A percentile compares a stretch with the other conserved stretches of the same genome.
Evolutionary conservation across 2,329 filamentous ascomycete species (phyloP).

Genomic region (Scedosporium aurantiacum): DNA sequence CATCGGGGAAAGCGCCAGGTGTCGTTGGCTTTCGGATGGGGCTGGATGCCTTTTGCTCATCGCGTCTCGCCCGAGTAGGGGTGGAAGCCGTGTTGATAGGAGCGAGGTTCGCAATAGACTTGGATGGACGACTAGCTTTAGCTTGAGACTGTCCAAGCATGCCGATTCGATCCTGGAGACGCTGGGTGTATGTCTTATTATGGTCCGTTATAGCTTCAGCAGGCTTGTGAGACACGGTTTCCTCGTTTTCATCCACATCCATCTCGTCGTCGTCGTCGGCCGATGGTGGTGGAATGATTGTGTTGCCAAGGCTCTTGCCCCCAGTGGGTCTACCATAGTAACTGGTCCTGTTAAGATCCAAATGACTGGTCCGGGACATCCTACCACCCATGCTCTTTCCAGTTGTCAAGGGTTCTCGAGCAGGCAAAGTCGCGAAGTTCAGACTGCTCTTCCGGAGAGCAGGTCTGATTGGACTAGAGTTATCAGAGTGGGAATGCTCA

Average conservation of each 20-base stretch:
- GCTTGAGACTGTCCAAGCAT: conserved; percentile 50
- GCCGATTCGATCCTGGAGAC: conserved; percentile 85
- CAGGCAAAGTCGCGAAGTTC: conserved; percentile 85
- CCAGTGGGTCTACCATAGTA: conserved; percentile 64
- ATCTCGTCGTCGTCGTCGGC: conserved; percentile 39
- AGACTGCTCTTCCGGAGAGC: conserved; percentile 87
- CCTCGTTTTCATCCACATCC: conserved; percentile 37
- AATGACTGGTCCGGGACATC: conserved; percentile 64
- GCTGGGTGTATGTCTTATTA: conserved; percentile 86
- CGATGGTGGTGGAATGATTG: conserved; percentile 14
- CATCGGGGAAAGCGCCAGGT: conserved; percentile 49
- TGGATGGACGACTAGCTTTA: conserved; percentile 33
- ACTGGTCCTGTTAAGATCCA: conserved; percentile 62
- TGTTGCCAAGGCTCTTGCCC: conserved; percentile 56
- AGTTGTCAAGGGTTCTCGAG: conserved; percentile 71
- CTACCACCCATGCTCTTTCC: conserved; percentile 75
- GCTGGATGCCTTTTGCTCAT: conserved; percentile 19
- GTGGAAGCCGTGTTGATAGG: conserved; percentile 14
- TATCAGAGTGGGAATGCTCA: conserved; percentile 52
- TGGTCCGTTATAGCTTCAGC: conserved; percentile 41
- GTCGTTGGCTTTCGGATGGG: conserved; percentile 29
- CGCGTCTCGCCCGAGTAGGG: conserved; percentile 17
- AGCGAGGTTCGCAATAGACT: conserved; percentile 30
- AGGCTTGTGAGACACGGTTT: conserved; percentile 12
- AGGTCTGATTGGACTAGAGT: conserved; percentile 63